Conservation (phyloP, 371 early-diverging fungal genomes). For the Saksenaea oblongispora region DNA sequence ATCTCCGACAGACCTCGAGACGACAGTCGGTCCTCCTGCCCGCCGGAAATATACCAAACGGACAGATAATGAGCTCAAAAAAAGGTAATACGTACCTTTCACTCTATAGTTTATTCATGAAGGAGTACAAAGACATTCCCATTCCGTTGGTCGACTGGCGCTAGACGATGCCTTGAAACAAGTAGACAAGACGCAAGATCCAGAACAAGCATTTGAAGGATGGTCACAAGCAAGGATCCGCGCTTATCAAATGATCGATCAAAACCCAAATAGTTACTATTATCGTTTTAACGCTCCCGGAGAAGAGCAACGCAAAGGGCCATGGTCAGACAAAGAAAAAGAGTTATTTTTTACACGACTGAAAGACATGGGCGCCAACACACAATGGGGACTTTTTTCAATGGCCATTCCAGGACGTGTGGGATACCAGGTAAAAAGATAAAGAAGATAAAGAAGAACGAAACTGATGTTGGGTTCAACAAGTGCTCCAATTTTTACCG, state of each 20-base stretch:
- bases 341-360: slow-evolving; percentile 78
- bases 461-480: background rate
- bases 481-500: slow-evolving; percentile 95
- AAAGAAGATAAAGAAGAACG: background rate
- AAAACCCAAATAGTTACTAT: slow-evolving; percentile 92
- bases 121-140: slow-evolving; percentile 53
- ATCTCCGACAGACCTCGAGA: too few species aligned
- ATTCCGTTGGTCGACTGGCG: slow-evolving; percentile 72
- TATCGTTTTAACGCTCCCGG: slow-evolving; percentile 95
- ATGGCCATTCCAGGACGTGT: slow-evolving; percentile 92
- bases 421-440: slow-evolving; percentile 78
- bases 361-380: slow-evolving; percentile 83
- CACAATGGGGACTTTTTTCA: slow-evolving; percentile 94
- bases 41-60: background rate
- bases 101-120: background rate
- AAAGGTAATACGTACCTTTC: background rate
- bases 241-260: slow-evolving; percentile 85
- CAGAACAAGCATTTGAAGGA: slow-evolving; percentile 83
- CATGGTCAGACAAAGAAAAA: slow-evolving; percentile 84
- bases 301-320: slow-evolving; percentile 86
- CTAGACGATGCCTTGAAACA: slow-evolving; percentile 88
- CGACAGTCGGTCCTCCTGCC: background rate
- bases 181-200: slow-evolving; percentile 68
- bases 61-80: background rate
- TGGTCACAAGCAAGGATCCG: slow-evolving; percentile 91